Conservation (phyloP, 805 yeast genomes). For the Candida sakaeoensis region DNA sequence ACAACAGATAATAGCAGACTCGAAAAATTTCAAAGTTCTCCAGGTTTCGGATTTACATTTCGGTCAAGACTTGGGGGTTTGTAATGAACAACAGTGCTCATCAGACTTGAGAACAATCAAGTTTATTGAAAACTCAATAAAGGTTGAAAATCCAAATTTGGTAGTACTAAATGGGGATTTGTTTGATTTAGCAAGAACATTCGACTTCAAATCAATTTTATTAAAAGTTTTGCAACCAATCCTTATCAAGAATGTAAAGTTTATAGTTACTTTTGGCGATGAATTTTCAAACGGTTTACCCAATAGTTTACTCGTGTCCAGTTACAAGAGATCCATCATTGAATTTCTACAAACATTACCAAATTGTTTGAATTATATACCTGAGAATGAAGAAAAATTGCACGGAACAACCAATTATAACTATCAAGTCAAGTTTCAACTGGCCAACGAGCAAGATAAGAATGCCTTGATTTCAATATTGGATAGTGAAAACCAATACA, state of each 20-base stretch:
- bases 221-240: conserved; percentile 33
- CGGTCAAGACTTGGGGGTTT: conserved; percentile 25
- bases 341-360: conserved; percentile 32
- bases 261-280: conserved; percentile 39
- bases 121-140: conserved; percentile 25
- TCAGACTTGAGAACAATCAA: conserved; percentile 27
- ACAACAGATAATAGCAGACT: background rate
- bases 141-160: conserved; percentile 28
- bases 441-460: conserved; percentile 7
- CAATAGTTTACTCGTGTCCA: conserved; percentile 2
- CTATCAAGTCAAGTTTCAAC: conserved; percentile 20
- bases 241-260: conserved; percentile 26
- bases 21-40: conserved; percentile 26
- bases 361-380: conserved; percentile 28
- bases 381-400: conserved; percentile 11
- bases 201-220: conserved; percentile 26
- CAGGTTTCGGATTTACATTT: conserved; percentile 40
- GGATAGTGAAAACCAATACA: conserved; percentile 27
- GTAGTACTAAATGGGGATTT: conserved; percentile 41
- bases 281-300: conserved; percentile 34
- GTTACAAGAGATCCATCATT: conserved; percentile 14
- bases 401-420: conserved; percentile 39
- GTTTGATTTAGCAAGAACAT: conserved; percentile 23
- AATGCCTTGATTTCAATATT: conserved; percentile 29
- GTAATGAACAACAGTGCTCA: conserved; percentile 15